Evolutionary conservation across 2,329 filamentous ascomycete species (phyloP), one percentile per base, ranked within the genome.

Genomic region (Stagonosporopsis cucurbitacearum): DNA sequence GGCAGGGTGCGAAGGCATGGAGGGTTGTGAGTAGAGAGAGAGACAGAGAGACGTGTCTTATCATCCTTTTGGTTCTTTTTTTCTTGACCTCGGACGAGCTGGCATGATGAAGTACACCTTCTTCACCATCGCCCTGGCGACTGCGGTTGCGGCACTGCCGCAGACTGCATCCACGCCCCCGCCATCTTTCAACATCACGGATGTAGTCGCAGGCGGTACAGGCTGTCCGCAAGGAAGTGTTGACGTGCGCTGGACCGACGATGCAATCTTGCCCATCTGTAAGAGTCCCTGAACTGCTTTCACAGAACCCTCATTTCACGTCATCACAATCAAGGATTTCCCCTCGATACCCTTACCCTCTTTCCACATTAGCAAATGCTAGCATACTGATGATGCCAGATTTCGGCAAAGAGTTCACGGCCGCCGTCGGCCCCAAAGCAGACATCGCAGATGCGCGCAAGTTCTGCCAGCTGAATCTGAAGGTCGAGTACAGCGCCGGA

Each of bases 391-490:
- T 39, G 13, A 17, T 3, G 9, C 23, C n/a, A 59, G 69, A 66
- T 61, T 75, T 73, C 58, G 57, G 58, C 54, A 64, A 64, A 13
- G 64, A 68, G 19, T 75, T 74, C 65, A 71, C 67, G 32, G 71
- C 73, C 4, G 52, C 56, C 9, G 69, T 73, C 19, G 73, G 72
- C 13, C 52, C 62, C 37, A 53, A 51, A 26, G 60, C 67, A 25
- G 37, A 59, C 2, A 47, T 63, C 40, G 61, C 64, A 36, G 63
- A 74, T 25, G 69, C 68, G 17, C 71, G 74, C 57, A 76, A 76
- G 54, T 73, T 73, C 65, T 76, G 72, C 67, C 73, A 76, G 47
- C 62, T 77, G 51, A 75, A 72, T 57, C 59, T 77, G 53, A 59
- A 60, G n/a, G 59, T 72, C 22, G 51, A 69, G 50, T 75, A 64